phyloP scores from a whole-genome alignment of 805 yeast species.

The Saccharomycopsis sp. region DNA sequence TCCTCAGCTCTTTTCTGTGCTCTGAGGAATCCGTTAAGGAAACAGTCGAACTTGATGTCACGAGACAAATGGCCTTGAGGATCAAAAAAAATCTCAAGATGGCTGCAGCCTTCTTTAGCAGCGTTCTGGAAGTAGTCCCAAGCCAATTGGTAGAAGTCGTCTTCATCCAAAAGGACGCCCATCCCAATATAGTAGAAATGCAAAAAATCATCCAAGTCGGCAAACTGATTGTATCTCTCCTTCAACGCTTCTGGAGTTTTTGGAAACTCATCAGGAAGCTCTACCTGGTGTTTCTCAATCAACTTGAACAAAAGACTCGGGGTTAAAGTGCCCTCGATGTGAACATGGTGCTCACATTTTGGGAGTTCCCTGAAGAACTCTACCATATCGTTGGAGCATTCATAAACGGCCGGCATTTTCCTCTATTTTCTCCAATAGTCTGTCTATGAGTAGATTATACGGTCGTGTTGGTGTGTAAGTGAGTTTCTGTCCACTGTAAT shows the following conservation, averaged over 20 bases:
- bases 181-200: conserved; percentile 77
- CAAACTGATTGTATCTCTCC: conserved; percentile 52
- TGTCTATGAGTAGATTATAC: no score
- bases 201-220: conserved; percentile 70
- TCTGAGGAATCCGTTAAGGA: conserved; percentile 57
- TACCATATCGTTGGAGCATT: conserved; percentile 34
- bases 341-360: conserved; percentile 84
- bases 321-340: conserved; percentile 75
- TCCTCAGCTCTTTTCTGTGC: conserved; percentile 59
- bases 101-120: conserved; percentile 47
- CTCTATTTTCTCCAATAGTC: not conserved
- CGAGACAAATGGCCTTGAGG: conserved; percentile 80
- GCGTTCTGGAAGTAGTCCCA: conserved; percentile 63
- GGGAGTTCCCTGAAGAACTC: conserved; percentile 63
- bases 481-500: no score
- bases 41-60: conserved; percentile 51
- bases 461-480: no score
- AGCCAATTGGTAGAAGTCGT: conserved; percentile 75
- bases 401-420: conserved; percentile 23
- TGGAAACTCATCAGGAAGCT: conserved; percentile 60
- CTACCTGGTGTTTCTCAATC: conserved; percentile 48
- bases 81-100: conserved; percentile 75
- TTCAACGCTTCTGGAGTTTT: conserved; percentile 48
- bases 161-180: conserved; percentile 60
- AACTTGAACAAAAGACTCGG: conserved; percentile 67